Conservation (phyloP, 2,329 filamentous ascomycete species). For the Apiospora malaysiana region DNA sequence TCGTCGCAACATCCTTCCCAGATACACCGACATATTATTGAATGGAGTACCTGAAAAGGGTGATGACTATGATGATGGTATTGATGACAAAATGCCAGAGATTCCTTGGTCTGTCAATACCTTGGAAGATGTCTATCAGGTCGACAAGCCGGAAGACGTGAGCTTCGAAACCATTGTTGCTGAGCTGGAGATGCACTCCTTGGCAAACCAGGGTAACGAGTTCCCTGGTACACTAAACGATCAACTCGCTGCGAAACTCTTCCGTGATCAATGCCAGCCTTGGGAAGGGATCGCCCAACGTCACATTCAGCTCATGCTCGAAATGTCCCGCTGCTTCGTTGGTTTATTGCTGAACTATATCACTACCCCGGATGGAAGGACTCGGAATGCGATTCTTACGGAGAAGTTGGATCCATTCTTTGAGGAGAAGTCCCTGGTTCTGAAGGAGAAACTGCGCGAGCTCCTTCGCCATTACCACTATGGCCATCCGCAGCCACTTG, state of each 20-base stretch:
- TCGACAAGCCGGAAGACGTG: too few relatives aligned
- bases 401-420: background rate
- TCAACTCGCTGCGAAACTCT: conserved; percentile 40
- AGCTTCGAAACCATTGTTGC: background rate
- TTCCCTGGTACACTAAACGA: conserved; percentile 46
- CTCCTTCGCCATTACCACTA: conserved; percentile 1
- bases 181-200: conserved; percentile 42
- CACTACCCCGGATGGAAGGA: too few relatives aligned
- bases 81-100: background rate
- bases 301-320: too few relatives aligned
- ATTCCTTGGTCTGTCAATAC: background rate
- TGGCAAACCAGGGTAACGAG: conserved; percentile 46
- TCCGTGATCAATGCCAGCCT: too few relatives aligned
- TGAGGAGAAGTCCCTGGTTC: background rate
- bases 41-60: too few relatives aligned
- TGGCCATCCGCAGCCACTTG: background rate
- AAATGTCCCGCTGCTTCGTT: too few relatives aligned
- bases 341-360: too few relatives aligned
- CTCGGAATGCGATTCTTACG: background rate
- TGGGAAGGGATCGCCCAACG: too few relatives aligned
- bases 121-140: conserved; percentile 22
- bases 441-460: background rate
- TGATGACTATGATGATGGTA: background rate
- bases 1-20: background rate
- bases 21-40: background rate